These are phyloP conservation scores for Eucalyptus coolabah DNA, from an alignment of 345 rosid species.

Conservation along the genomic window DNA sequence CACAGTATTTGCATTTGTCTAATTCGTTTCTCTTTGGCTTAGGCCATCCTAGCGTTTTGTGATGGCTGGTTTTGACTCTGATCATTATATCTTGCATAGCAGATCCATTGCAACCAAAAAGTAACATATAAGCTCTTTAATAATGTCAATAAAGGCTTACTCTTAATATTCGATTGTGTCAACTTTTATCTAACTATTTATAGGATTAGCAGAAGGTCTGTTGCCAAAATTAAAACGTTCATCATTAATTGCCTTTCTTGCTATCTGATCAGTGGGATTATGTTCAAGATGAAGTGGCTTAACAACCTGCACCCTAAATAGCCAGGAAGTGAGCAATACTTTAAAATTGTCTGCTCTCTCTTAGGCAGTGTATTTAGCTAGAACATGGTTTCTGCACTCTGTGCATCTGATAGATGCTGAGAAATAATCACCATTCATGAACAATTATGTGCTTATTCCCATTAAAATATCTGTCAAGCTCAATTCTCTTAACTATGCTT, in stretches of 20 bases:
- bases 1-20: not conserved
- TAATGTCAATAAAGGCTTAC: not conserved
- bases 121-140: not conserved
- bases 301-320: not conserved
- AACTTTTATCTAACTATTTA: not conserved
- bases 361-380: not conserved
- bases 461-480: not conserved
- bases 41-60: not conserved
- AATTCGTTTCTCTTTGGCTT: not conserved
- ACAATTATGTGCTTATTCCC: not conserved
- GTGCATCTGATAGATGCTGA: not conserved
- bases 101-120: not conserved
- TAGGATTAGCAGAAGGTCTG: not conserved
- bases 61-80: not conserved
- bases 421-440: not conserved
- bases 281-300: not conserved
- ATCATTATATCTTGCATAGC: not conserved
- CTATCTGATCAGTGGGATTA: not conserved
- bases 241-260: not conserved
- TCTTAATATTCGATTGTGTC: not conserved
- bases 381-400: not conserved
- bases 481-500: not conserved
- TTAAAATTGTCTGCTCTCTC: not conserved
- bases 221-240: not conserved
- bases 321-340: not conserved